Evolutionary conservation across 75 land plant genomes (phyloP).

Genomic region (Pinus albicaulis): DNA sequence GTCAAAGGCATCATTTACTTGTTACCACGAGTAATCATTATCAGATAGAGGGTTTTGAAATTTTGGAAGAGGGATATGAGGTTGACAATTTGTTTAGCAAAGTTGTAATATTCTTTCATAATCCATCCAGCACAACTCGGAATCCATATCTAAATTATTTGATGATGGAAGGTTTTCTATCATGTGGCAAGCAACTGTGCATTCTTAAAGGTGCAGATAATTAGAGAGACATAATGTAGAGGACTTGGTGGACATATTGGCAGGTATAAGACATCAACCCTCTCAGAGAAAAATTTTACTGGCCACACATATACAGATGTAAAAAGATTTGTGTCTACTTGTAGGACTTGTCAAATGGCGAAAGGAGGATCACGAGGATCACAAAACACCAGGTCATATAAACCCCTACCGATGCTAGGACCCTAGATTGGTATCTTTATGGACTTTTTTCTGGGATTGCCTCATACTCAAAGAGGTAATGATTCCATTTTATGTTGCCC

Average conservation of each 20-base stretch:
- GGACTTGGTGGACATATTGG: background rate
- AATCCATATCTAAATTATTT: background rate
- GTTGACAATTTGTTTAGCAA: background rate
- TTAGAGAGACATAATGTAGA: background rate
- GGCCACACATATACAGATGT: slow-evolving; percentile 1
- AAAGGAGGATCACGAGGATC: background rate
- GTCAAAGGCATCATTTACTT: background rate
- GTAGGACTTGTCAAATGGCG: slow-evolving; percentile 8
- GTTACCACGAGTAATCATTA: background rate
- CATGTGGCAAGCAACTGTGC: slow-evolving; percentile 2
- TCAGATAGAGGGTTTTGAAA: background rate
- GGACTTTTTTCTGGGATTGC: slow-evolving; percentile 8
- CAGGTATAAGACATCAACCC: background rate
- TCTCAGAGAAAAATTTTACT: background rate
- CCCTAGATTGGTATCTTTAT: slow-evolving; percentile 3
- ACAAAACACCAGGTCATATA: background rate
- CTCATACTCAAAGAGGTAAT: background rate
- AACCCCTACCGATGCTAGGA: background rate
- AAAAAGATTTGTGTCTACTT: background rate
- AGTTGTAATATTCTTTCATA: background rate
- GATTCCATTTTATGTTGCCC: slow-evolving; percentile 8
- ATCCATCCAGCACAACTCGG: background rate
- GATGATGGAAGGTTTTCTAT: background rate
- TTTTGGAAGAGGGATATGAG: background rate
- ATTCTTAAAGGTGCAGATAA: background rate